Evolutionary conservation across 78 protist species (phyloP).

Genomic region (Dictyostelium purpureum): DNA sequence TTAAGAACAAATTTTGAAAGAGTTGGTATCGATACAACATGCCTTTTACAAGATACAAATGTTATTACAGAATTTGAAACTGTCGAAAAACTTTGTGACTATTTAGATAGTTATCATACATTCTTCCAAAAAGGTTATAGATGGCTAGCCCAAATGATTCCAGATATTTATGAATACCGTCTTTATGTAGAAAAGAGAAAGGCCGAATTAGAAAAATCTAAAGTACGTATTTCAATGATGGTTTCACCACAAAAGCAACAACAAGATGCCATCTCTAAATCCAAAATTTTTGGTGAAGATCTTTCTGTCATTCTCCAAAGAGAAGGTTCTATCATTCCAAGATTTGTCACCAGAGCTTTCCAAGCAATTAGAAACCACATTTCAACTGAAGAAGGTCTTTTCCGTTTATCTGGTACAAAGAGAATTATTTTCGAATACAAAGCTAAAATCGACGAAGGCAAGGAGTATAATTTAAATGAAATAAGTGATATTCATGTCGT

Average conservation of each 20-base stretch:
- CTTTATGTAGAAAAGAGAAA: constrained; percentile 72
- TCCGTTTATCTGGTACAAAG: constrained; percentile 70
- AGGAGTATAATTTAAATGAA: constrained; percentile 35
- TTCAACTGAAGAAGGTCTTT: constrained; percentile 51
- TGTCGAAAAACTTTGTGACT: constrained; percentile 60
- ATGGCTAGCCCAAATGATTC: constrained; percentile 76
- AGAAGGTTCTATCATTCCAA: constrained; percentile 26
- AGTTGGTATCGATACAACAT: constrained; percentile 31
- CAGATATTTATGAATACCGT: constrained; percentile 68
- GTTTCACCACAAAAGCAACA: constrained; percentile 8
- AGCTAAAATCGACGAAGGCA: constrained; percentile 53
- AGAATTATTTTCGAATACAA: constrained; percentile 25
- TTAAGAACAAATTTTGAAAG: constrained; percentile 28
- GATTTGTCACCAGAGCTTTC: constrained; percentile 27
- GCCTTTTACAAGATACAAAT: constrained; percentile 36
- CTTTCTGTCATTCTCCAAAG: constrained; percentile 4
- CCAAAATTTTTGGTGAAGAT: constrained; percentile 65
- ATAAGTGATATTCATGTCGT: constrained; percentile 37
- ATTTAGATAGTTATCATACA: constrained; percentile 63
- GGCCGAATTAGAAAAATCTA: constrained; percentile 63
- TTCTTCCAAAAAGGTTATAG: constrained; percentile 70
- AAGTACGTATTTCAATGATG: constrained; percentile 73
- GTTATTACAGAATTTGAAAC: constrained; percentile 74
- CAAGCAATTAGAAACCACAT: constrained; percentile 19
- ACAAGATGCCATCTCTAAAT: neutral